phyloP scores from a whole-genome alignment of 768 basidiomycete genomes.

The Dacryopinax spathularia region DNA sequence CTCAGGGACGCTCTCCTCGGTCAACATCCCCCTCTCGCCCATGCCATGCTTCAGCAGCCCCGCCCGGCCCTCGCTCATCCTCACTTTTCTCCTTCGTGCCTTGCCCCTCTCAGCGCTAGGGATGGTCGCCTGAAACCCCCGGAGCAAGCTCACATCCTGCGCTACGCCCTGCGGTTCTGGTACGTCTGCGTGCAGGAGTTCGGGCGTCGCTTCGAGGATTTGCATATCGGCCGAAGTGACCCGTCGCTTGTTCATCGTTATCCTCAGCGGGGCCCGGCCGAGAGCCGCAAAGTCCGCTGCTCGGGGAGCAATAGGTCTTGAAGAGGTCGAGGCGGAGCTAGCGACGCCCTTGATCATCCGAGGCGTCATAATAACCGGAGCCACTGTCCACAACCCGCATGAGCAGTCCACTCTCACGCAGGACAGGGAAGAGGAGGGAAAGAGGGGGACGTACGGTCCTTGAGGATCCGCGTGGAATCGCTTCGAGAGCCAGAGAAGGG shows the following conservation, averaged over 20 bases:
- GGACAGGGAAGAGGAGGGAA: too few species aligned
- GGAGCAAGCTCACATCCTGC: conserved; percentile 61
- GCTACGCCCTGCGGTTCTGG: conserved; percentile 62
- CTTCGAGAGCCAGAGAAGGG: background rate
- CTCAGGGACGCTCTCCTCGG: conserved; percentile 31
- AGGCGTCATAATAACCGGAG: conserved; percentile 82
- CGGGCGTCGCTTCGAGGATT: conserved; percentile 68
- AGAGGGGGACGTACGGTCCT: background rate
- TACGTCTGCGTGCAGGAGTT: conserved; percentile 53
- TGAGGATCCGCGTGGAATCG: background rate
- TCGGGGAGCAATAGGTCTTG: conserved; percentile 27
- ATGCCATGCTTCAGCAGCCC: conserved; percentile 71
- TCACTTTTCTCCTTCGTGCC: conserved; percentile 57
- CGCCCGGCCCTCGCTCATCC: conserved; percentile 27
- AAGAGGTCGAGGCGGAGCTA: conserved; percentile 38
- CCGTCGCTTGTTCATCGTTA: conserved; percentile 49
- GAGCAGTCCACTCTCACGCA: too few species aligned
- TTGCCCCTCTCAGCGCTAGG: conserved; percentile 75
- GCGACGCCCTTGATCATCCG: conserved; percentile 60
- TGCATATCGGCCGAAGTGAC: conserved; percentile 73
- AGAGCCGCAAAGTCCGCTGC: conserved; percentile 58
- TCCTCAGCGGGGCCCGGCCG: conserved; percentile 59
- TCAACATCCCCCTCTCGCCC: conserved; percentile 59
- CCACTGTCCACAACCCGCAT: conserved; percentile 34
- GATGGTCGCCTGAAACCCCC: conserved; percentile 90